Evolutionary conservation across 352 stramenopile genomes (phyloP).

Genomic region (Phytophthora europaea): DNA sequence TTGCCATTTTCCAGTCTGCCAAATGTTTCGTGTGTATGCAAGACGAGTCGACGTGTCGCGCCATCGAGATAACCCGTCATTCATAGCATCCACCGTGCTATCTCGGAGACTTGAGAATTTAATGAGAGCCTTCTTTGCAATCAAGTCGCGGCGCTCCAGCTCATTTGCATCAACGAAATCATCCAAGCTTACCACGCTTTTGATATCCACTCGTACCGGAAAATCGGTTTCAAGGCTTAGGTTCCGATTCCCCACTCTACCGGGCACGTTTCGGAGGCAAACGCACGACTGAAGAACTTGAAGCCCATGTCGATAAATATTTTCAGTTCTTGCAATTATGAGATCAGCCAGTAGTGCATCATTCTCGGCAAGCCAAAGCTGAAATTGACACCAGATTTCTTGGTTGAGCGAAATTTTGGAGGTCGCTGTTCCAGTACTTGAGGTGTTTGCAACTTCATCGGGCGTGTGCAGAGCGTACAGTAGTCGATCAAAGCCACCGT

Average conservation of each 20-base stretch:
- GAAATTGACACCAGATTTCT: slow-evolving; percentile 81
- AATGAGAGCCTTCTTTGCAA: slow-evolving; percentile 51
- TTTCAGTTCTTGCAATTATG: slow-evolving; percentile 69
- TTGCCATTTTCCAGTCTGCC: slow-evolving; percentile 51
- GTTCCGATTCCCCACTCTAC: slow-evolving; percentile 27
- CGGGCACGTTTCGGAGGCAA: slow-evolving; percentile 36
- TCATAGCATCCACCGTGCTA: slow-evolving; percentile 49
- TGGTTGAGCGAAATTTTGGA: slow-evolving; percentile 35
- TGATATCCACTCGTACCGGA: slow-evolving; percentile 34
- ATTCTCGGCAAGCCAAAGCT: slow-evolving; percentile 83
- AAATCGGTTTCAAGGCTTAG: slow-evolving; percentile 51
- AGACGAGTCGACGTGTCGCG: slow-evolving; percentile 44
- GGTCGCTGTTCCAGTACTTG: slow-evolving; percentile 5
- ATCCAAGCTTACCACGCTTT: not conserved
- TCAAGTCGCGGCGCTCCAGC: slow-evolving; percentile 28
- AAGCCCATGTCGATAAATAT: slow-evolving; percentile 63
- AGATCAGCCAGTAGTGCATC: slow-evolving; percentile 71
- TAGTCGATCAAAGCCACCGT: slow-evolving; percentile 77
- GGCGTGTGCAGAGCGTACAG: slow-evolving; percentile 41
- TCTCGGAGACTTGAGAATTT: slow-evolving; percentile 51
- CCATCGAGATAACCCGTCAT: slow-evolving; percentile 48
- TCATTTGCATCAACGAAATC: slow-evolving; percentile 25
- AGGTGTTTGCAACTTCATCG: not conserved
- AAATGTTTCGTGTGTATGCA: slow-evolving; percentile 55
- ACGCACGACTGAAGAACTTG: slow-evolving; percentile 67